Conservation (phyloP, 2,329 filamentous ascomycete species). For the Cladophialophora carrionii region DNA sequence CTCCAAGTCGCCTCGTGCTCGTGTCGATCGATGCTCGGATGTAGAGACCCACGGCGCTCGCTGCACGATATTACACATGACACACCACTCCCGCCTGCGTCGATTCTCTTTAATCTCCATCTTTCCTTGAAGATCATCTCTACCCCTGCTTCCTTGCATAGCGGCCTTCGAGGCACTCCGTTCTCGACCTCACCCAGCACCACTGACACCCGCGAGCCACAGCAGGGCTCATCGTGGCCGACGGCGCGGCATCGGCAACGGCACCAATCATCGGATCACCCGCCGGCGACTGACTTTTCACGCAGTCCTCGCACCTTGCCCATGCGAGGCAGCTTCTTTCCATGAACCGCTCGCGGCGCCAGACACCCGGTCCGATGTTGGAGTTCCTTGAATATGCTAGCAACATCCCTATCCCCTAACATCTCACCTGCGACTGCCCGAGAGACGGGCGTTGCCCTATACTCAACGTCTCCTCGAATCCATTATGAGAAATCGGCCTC, state of each 20-base stretch:
- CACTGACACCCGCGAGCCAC: too few relatives aligned
- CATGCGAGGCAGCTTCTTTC: conserved; percentile 9
- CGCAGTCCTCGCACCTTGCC: not conserved
- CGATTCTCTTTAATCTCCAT: not conserved
- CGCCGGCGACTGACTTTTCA: not conserved
- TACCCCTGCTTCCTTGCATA: not conserved
- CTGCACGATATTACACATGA: not conserved
- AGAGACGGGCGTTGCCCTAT: conserved; percentile 21
- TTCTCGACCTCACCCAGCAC: not conserved
- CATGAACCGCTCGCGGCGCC: conserved; percentile 18
- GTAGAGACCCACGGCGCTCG: not conserved
- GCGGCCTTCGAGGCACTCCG: not conserved
- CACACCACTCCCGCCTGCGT: not conserved
- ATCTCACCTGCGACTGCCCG: conserved; percentile 21
- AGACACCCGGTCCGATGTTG: conserved; percentile 28
- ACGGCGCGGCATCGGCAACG: not conserved
- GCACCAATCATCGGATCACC: not conserved
- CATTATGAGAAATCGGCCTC: conserved; percentile 29
- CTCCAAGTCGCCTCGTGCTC: conserved; percentile 13
- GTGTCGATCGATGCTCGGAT: conserved; percentile 10
- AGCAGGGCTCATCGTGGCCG: not conserved
- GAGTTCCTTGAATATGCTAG: conserved; percentile 36
- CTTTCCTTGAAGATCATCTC: not conserved
- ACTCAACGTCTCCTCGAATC: conserved; percentile 17
- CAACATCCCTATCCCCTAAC: conserved; percentile 37